Base-by-base conservation (phyloP, 305 asterid genomes). In the Ajuga reptans region DNA sequence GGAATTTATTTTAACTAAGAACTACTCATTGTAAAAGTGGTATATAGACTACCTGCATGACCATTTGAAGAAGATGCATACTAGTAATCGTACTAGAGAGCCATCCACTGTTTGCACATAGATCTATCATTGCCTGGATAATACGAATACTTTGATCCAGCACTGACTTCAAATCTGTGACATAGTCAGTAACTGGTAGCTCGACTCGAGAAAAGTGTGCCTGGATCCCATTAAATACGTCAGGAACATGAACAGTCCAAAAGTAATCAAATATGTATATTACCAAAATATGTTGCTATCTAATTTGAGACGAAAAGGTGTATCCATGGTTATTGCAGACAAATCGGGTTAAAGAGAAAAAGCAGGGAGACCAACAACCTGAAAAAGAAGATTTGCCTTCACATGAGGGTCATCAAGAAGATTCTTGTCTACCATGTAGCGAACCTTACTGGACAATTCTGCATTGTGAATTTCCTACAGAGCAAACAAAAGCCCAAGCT, bases 91-190 rank as follows among this genome's bases (percentile, higher is more conserved):
- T 81, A 81, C 96, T 90, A 33, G 91, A 87, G 72, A 93, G 92
- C 99, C 99, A 93, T 79, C 96, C 99, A 34, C 99, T 93, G 80
- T 93, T 93, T 14, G 97, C 97, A 80, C 99, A 93, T 50, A 93
- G 76, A 83, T 93, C 99, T 80, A 93, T 93, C 99, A 93, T 93
- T 75, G 96, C 99, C 87, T 93, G 99, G 74, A 93, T 79, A 64
- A 93, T 81, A 58, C 97, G 97, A 72, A 93, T 90, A 78, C 99
- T 90, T 73, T 93, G 99, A 87, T 90, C 99, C 84, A 93, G 73
- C 71, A 93, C 96, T 29, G 96, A 90, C 82, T 93, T 93, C 82
- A 89, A 75, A 80, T 93, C 99, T 12, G 99, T 93, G 52, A 87
- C 84, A 67, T 93, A 93, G 84, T 93, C 99, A 52, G 94, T 89